Evolutionary conservation across 495 filamentous ascomycete genomes (phyloP), one percentile per base, ranked within the genome.

Genomic region (Haplographium delicatum): DNA sequence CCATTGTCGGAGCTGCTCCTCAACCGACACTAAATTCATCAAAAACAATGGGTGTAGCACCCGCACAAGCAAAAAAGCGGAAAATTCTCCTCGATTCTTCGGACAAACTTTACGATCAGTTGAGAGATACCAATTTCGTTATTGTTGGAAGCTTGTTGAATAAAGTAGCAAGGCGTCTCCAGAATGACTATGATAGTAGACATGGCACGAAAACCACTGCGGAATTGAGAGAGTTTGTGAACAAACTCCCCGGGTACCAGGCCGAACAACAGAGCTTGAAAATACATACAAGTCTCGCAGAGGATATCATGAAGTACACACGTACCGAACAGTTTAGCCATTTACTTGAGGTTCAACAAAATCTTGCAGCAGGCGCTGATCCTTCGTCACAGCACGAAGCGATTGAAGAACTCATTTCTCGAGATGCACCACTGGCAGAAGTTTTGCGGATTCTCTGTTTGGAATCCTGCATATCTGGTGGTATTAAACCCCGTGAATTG

Each of bases 301-400:
- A 97, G 66, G 94, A 97, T 53, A 95, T 97, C 48, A 85, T 93
- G 78, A 89, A 91, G 60, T 76, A 88, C 55, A 99, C 94, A 1
- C 76, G 85, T 25, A 81, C 87, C 10, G 91, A 96, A 53, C 79
- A 83, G 47, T 99, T 97, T 70, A 86, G 81, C 54, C 86, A 87
- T 57, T 72, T 86, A 30, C 72, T 97, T 1, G 94, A 97, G 67
- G 86, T 96, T 7, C 94, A 99, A 63, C 94, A 97, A 66, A 95
- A 94, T 59, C 78, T 96, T 47, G 89, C 88, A n/a, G 89, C 89
- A 2, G 93, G 91, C 41, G 78, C 87, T 18, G 93, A 98, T 60
- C 83, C 91, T 11, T 85, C 81, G 15, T 86, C 86, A 16, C 88
- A 95, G 65, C 89, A 95, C 61, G 89, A 95, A 23, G 79, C 80